Evolutionary conservation across 139 green algal genomes (phyloP).

Genomic region (Picochlorum sp.): DNA sequence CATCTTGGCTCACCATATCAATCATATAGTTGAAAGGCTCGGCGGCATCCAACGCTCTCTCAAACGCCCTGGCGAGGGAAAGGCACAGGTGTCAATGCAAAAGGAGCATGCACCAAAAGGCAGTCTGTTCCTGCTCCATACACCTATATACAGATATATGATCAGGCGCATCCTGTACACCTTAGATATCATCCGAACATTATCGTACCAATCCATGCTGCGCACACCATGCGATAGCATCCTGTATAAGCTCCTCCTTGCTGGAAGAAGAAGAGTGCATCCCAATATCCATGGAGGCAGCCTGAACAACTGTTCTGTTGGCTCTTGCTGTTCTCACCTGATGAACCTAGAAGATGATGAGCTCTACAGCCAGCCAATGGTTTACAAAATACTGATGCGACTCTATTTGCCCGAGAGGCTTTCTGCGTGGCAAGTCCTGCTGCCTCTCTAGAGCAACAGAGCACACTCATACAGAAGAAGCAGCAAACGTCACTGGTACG

Average conservation of each 20-base stretch:
- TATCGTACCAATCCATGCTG: conserved; percentile 62
- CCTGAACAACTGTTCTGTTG: background rate
- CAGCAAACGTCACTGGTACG: no score
- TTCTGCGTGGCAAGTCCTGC: no score
- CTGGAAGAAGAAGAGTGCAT: background rate
- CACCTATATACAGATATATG: conserved; percentile 17
- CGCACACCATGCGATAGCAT: conserved; percentile 69
- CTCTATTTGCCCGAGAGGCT: no score
- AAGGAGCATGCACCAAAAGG: conserved; percentile 65
- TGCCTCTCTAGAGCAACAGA: no score
- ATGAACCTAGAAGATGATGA: no score
- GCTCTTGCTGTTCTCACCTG: no score
- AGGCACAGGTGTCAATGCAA: conserved; percentile 72
- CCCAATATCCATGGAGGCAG: background rate
- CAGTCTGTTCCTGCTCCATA: conserved; percentile 28
- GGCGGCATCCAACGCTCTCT: conserved; percentile 42
- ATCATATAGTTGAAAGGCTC: conserved; percentile 75
- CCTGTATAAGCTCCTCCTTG: conserved; percentile 40
- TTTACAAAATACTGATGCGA: no score
- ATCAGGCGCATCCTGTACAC: background rate
- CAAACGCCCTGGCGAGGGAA: conserved; percentile 56
- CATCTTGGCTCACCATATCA: conserved; percentile 66
- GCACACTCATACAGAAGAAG: no score
- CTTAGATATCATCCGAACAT: background rate
- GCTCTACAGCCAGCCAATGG: no score